Percentiles rank a stretch among this genome's conserved stretches.
These are phyloP conservation scores for Gnaphalium uliginosum DNA, from an alignment of 129 eudicot species.

Conservation along the genomic window DNA sequence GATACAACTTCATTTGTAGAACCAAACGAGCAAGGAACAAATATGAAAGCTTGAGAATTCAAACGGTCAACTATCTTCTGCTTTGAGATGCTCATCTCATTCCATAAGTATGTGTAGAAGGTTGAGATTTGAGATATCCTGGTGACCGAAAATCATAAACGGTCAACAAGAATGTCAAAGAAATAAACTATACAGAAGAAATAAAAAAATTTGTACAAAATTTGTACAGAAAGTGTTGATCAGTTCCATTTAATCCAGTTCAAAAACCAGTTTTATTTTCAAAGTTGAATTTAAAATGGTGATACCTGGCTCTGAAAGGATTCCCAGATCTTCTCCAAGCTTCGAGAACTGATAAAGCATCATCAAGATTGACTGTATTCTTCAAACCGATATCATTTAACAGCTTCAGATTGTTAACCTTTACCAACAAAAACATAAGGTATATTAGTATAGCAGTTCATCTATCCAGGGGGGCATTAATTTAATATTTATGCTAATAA, in stretches of 20 bases:
- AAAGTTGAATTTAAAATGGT: neutral
- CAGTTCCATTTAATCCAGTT: no score
- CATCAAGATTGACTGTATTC: neutral
- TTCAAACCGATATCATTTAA: neutral
- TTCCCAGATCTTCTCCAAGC: neutral
- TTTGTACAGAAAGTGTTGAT: no score
- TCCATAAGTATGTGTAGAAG: neutral
- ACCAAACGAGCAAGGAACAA: conserved; percentile 44
- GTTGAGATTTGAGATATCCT: neutral
- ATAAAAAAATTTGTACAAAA: neutral
- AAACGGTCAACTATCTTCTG: neutral
- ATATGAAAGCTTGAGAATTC: neutral
- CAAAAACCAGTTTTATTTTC: no score
- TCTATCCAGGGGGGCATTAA: no score
- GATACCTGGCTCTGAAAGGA: neutral
- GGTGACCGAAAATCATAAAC: neutral
- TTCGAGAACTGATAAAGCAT: neutral
- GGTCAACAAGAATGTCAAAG: neutral
- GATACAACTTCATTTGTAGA: conserved; percentile 44
- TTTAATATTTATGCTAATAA: no score
- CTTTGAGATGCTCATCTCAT: neutral
- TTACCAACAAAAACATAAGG: no score
- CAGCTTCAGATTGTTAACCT: conserved; percentile 46
- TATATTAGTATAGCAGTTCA: no score
- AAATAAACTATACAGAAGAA: neutral